Conservation (phyloP, 163 green algal genomes). For the Chloromonas sp. region DNA sequence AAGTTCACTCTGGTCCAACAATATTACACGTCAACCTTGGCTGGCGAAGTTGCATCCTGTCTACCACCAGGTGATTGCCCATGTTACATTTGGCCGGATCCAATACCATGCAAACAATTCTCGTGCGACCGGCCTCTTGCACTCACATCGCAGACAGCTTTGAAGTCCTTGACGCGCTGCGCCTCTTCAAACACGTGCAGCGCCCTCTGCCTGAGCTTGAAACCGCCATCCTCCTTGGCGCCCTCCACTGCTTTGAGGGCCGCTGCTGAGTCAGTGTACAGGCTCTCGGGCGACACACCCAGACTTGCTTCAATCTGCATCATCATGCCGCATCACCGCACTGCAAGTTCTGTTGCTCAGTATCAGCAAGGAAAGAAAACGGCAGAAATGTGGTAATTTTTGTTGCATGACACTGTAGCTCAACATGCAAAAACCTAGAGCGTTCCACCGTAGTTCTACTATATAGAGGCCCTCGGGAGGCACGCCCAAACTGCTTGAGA, state of each 20-base stretch:
- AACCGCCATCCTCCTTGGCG: conserved; percentile 39
- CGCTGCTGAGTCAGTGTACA: conserved; percentile 57
- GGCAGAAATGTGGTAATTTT: not conserved
- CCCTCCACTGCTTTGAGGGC: conserved; percentile 11
- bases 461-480: not conserved
- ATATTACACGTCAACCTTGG: too few relatives aligned
- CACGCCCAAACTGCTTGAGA: not conserved
- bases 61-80: too few relatives aligned
- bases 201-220: conserved; percentile 72
- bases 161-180: conserved; percentile 75
- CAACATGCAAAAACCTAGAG: not conserved
- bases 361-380: not conserved
- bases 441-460: too few relatives aligned
- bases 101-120: too few relatives aligned
- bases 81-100: too few relatives aligned
- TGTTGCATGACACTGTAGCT: not conserved
- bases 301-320: conserved; percentile 69
- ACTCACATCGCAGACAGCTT: conserved; percentile 55
- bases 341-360: too few relatives aligned
- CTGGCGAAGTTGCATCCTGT: too few relatives aligned
- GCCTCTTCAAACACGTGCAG: conserved; percentile 86
- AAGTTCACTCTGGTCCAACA: too few relatives aligned
- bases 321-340: too few relatives aligned
- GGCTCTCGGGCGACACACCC: conserved; percentile 42
- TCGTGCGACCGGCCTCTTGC: too few relatives aligned